These are phyloP conservation scores for Isoetes taiwanensis DNA, from an alignment of 75 land plant species.

Conservation along the genomic window DNA sequence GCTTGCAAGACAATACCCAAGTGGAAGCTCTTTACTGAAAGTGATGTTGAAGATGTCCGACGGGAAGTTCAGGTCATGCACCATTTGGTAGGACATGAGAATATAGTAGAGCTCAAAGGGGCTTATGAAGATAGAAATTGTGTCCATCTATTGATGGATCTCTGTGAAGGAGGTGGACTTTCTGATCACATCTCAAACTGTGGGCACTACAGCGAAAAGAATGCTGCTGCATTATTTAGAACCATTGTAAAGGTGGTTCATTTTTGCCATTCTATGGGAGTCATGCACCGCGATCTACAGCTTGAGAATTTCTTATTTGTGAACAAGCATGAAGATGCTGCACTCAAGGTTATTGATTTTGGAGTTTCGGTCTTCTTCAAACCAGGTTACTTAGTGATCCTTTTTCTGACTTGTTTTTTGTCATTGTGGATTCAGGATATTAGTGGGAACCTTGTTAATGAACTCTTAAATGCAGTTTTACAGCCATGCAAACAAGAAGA, in stretches of 20 bases:
- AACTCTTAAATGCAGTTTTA: too few relatives aligned
- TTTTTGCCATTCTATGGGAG: slow-evolving; percentile 70
- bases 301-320: slow-evolving; percentile 65
- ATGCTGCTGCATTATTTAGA: slow-evolving; percentile 46
- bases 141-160: slow-evolving; percentile 75
- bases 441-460: too few relatives aligned
- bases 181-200: slow-evolving; percentile 51
- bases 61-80: slow-evolving; percentile 58
- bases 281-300: slow-evolving; percentile 76
- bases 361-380: slow-evolving; percentile 65
- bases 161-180: slow-evolving; percentile 78
- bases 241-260: slow-evolving; percentile 50
- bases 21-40: slow-evolving; percentile 21
- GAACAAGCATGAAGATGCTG: slow-evolving; percentile 39
- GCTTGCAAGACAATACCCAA: slow-evolving; percentile 50
- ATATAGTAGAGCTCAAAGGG: slow-evolving; percentile 59
- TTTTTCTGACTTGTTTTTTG: too few relatives aligned
- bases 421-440: too few relatives aligned
- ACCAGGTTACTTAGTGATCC: slow-evolving; percentile 31
- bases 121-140: slow-evolving; percentile 61
- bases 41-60: slow-evolving; percentile 40
- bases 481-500: too few relatives aligned
- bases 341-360: slow-evolving; percentile 75
- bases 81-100: slow-evolving; percentile 44
- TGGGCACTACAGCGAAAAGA: slow-evolving; percentile 60